Percentiles rank a stretch among this genome's conserved stretches.
Conservation (phyloP, 306 rosid species). For the Rosa lucieae region DNA sequence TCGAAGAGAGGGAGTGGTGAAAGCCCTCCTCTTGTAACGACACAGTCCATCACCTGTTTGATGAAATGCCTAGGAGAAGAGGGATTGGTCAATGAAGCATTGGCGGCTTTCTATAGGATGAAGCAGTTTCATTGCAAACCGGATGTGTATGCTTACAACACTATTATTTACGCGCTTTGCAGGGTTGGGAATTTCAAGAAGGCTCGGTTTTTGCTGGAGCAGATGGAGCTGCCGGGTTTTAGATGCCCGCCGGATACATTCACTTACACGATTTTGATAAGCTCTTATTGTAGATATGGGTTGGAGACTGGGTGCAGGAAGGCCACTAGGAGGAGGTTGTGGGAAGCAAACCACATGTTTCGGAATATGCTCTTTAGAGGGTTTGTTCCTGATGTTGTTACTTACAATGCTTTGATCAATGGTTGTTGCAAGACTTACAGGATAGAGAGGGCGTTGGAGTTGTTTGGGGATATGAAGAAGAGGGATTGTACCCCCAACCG, state of each 20-base stretch:
- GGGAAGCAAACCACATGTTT: slow-evolving; percentile 82
- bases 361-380: slow-evolving; percentile 80
- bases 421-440: slow-evolving; percentile 88
- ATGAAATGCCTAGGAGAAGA: slow-evolving; percentile 80
- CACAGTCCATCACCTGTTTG: slow-evolving; percentile 74
- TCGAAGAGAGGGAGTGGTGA: slow-evolving; percentile 26
- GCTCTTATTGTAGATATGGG: slow-evolving; percentile 68
- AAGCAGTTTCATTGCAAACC: slow-evolving; percentile 66
- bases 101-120: slow-evolving; percentile 67
- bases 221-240: slow-evolving; percentile 93
- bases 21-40: slow-evolving; percentile 41
- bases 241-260: slow-evolving; percentile 69
- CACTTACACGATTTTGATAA: slow-evolving; percentile 71
- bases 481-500: slow-evolving; percentile 67
- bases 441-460: slow-evolving; percentile 64
- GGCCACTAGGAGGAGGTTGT: slow-evolving; percentile 72
- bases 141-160: slow-evolving; percentile 68
- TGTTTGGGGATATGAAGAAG: slow-evolving; percentile 77
- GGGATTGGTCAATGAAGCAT: slow-evolving; percentile 69
- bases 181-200: slow-evolving; percentile 65
- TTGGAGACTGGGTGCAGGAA: slow-evolving; percentile 70
- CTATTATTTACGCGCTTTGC: slow-evolving; percentile 61
- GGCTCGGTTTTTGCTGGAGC: slow-evolving; percentile 70
- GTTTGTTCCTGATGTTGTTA: slow-evolving; percentile 79
- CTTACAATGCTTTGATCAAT: slow-evolving; percentile 80